Evolutionary conservation across 2,329 filamentous ascomycete species (phyloP), one percentile per base, ranked within the genome.

Genomic region (Ophiostoma perfectum): DNA sequence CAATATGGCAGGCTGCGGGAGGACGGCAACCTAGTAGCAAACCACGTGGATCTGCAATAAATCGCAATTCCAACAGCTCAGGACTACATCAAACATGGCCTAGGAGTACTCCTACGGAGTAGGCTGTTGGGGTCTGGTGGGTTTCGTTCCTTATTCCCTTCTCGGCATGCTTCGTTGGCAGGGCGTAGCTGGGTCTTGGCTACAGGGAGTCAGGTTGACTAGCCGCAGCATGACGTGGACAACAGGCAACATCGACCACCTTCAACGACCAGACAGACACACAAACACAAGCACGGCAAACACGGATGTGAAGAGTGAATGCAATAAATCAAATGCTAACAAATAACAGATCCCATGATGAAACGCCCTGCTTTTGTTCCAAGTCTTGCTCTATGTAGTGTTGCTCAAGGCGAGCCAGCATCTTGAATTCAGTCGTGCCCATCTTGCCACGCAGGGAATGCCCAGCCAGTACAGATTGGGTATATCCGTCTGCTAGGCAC

Each of bases 171-270:
- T 52, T 60, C 12, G 5, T 60, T 60, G 55, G 55, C 55, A 60
- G 55, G 55, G 55, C 55, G 27, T 60, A 60, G 27, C 55, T 38
- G 27, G 27, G 27, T 60, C 55, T 60, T 60, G 55, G 55, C 49
- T 55, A 55, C 49, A 55, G n/a, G 49, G 49, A 55, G 49, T 27
- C 49, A 60, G 55, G 55, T 60, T 60, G 49, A 60, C 49, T 52
- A 27, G 49, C 14, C 16, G 16, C 12, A 44, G n/a, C 55, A 60
- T 60, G 27, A 60, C 27, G 55, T 38, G 27, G 55, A 38, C 27
- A 60, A 6, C 27, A 38, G 55, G 55, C 55, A 60, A 18, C 27
- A 60, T 38, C 27, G 27, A 27, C 27, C 27, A 27, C 27, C 27
- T 27, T 27, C 27, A 12, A 12, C 42, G 42, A 12, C 6, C 42